These are phyloP conservation scores for Amorphotheca resinae DNA, from an alignment of 495 filamentous ascomycete species.

Conservation along the genomic window DNA sequence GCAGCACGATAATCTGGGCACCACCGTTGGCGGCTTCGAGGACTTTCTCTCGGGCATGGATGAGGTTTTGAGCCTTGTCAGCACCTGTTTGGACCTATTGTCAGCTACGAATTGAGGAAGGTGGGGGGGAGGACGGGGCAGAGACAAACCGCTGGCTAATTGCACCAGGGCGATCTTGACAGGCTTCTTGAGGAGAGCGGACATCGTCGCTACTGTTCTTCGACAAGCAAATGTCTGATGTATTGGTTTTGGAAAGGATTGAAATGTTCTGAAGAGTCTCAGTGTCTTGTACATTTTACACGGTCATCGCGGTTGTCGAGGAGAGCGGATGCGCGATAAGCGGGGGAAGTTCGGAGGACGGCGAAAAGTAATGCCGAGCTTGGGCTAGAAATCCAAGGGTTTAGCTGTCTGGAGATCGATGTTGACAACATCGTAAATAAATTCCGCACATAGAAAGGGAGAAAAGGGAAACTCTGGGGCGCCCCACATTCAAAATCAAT, in stretches of 20 bases:
- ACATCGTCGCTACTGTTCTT: constrained; percentile 27
- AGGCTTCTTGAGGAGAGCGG: constrained; percentile 51
- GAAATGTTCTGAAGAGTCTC: not conserved
- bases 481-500: no score
- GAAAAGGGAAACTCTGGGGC: no score
- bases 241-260: not conserved
- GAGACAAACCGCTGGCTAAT: constrained; percentile 49
- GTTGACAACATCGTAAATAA: no score
- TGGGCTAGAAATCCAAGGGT: no score
- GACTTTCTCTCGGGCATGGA: constrained; percentile 67
- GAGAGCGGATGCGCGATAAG: not conserved
- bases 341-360: not conserved
- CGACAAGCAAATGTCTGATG: not conserved
- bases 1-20: constrained; percentile 59
- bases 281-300: constrained; percentile 10
- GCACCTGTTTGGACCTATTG: constrained; percentile 34
- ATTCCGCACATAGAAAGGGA: no score
- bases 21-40: constrained; percentile 65
- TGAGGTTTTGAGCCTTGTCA: constrained; percentile 78
- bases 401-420: no score
- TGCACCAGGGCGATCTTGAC: constrained; percentile 77
- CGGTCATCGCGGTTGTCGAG: not conserved
- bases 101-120: not conserved
- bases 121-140: constrained; percentile 4
- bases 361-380: not conserved